phyloP scores from a whole-genome alignment of 2,329 filamentous ascomycete genomes.

The Sphaerulina musiva region DNA sequence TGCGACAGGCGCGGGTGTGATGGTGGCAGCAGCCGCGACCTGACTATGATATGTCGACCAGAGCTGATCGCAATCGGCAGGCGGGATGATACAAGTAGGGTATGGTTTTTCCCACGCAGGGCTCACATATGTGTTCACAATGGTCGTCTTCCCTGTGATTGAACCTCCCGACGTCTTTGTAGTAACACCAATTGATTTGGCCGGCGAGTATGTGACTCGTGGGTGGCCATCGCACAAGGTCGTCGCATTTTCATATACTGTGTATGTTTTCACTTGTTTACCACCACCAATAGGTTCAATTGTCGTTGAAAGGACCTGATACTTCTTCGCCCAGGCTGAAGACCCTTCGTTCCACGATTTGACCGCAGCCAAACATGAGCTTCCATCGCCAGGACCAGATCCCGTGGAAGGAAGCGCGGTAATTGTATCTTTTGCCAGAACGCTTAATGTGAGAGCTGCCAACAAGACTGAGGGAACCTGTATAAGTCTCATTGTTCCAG shows the following conservation, averaged over 20 bases:
- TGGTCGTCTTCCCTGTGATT: constrained; percentile 9
- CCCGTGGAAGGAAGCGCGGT: not conserved
- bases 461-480: not conserved
- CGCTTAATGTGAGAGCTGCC: not conserved
- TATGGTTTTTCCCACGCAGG: constrained; percentile 14
- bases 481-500: not conserved
- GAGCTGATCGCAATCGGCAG: constrained; percentile 26
- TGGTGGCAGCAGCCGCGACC: constrained; percentile 11
- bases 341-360: constrained; percentile 3
- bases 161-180: constrained; percentile 11
- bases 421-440: not conserved
- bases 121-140: constrained; percentile 8
- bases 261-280: constrained; percentile 12
- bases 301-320: constrained; percentile 1
- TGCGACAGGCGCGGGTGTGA: constrained; percentile 11
- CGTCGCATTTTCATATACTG: constrained; percentile 25
- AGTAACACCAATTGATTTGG: constrained; percentile 15
- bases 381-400: constrained; percentile 1
- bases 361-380: not conserved
- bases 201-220: constrained; percentile 24
- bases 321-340: not conserved
- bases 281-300: constrained; percentile 15
- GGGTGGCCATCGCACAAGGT: constrained; percentile 29
- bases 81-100: constrained; percentile 23
- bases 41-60: constrained; percentile 23